Conservation (phyloP, 176 grass and related monocot genomes). For the Cocos nucifera region DNA sequence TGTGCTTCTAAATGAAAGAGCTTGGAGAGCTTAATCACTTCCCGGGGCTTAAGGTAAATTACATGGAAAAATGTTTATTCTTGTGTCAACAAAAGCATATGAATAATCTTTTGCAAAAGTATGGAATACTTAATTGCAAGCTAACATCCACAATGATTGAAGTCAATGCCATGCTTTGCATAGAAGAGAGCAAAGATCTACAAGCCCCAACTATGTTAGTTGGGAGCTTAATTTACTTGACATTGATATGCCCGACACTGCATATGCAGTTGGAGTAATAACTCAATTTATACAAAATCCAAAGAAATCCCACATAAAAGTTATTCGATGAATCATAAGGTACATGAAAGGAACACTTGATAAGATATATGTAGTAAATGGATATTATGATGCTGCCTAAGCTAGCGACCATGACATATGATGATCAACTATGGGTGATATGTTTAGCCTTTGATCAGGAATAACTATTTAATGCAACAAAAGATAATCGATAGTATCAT, state of each 20-base stretch:
- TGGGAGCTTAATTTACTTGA: conserved; percentile 8
- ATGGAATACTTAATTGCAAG: conserved; percentile 17
- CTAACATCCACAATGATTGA: conserved; percentile 4
- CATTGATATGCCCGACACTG: not conserved
- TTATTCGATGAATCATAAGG: not conserved
- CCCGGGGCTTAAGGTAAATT: conserved; percentile 2
- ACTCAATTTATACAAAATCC: conserved; percentile 10
- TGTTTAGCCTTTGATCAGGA: not conserved
- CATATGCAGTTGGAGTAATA: conserved; percentile 5
- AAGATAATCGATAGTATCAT: not conserved
- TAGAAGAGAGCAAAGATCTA: not conserved
- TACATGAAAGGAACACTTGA: conserved; percentile 10
- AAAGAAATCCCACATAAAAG: conserved; percentile 7
- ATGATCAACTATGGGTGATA: conserved; percentile 1
- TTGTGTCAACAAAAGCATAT: conserved; percentile 5
- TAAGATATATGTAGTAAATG: not conserved
- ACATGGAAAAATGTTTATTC: not conserved
- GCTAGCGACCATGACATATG: not conserved
- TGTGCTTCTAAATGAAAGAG: not conserved
- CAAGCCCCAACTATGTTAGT: not conserved
- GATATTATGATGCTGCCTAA: conserved; percentile 9
- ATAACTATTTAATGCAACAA: conserved; percentile 1
- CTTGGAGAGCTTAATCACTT: conserved; percentile 7
- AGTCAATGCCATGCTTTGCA: not conserved
- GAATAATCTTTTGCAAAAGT: conserved; percentile 9